Base-by-base conservation (phyloP, 2,329 filamentous ascomycete genomes). In the Pseudogymnoascus sp. region DNA sequence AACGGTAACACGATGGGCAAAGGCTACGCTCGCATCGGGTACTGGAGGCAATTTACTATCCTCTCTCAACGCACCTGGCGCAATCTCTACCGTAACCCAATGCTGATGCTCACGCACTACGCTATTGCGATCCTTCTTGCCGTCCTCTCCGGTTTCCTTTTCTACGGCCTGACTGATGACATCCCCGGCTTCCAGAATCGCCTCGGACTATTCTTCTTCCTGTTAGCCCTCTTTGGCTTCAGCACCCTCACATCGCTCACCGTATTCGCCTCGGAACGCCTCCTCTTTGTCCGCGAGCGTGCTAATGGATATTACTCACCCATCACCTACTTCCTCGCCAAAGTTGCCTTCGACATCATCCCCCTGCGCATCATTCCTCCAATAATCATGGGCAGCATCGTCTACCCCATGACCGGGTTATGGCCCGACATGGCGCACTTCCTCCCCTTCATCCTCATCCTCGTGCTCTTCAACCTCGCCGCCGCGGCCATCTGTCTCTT, bases 51-150 rank as follows among this genome's bases (percentile, higher is more conserved):
- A 75, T 97, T 99, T 75, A 73, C 87, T 63, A 97, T 99, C 69
- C 80, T 99, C 11, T 96, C 93, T 0, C 83, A 87, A 70, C 86
- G 95, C 54, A 99, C 95, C 0, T 99, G 93, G 93, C 92, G 90
- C 73, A 99, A 99, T 73, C 82, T 99, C 5, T 97, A 99, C 79
- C 87, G 95, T 64, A 97, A 99, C 74, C 95, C 95, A 1, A 93
- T 97, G 84, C 80, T 99, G 65, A 99, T 99, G 95, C 83, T 99
- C 64, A 97, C 93, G 0, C 95, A 99, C 77, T 99, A 97, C 73
- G 95, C 95, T 39, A 97, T 97, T 69, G 92, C 95, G 6, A 97
- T 99, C 66, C 78, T 97, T 0, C 83, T 99, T 5, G 95, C 93
- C 1, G 93, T 97, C 4, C 89, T 99, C 64, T 93, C 93, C 1